Evolutionary conservation across 148 eudicot genomes (phyloP), one percentile per base, ranked within the genome.

Genomic region (Fagopyrum esculentum): DNA sequence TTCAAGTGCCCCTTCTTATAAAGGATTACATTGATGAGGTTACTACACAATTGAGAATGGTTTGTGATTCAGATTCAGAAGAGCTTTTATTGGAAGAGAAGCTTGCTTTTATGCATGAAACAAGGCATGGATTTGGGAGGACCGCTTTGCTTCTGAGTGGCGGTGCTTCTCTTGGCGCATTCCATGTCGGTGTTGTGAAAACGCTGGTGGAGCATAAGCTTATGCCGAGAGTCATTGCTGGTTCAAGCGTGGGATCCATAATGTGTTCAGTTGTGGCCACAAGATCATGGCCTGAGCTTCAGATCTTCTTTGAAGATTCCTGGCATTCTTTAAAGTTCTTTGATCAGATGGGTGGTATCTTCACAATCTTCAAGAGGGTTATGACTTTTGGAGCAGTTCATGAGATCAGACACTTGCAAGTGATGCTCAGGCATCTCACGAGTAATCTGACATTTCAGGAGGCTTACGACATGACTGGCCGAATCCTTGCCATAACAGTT

Each of bases 241-340:
- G 99, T 16, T 92, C 97, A 9, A 95, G 98, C 77, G 98, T 95
- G 35, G 99, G 99, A 72, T 95, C 98, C 0, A 82, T 95, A 47
- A 92, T 92, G 88, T 96, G 99, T 71, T 72, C 94, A 2, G 81
- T 92, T 45, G 88, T 96, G 49, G 99, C 94, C 60, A 92, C 98
- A n/a, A 84, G 91, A 74, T 89, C 98, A 16, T 92, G 98, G 98
- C 98, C 98, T 5, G 98, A 96, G 88, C 94, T 96, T 26, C 98
- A 90, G 76, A 89, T 90, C 55, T 96, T 89, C 82, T 96, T 96
- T 45, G 97, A 96, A 78, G 93, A 96, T 79, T 89, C 99, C 0
- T 92, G 91, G 92, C 94, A 86, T 72, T 84, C 98, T 6, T 84
- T 92, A 76, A 89, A 89, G 69, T 96, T 92, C 74, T 96, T 96